A percentile compares a stretch with the other conserved stretches of the same genome.
Evolutionary conservation across 306 rosid species (phyloP).

Genomic region (Glycine latifolia): DNA sequence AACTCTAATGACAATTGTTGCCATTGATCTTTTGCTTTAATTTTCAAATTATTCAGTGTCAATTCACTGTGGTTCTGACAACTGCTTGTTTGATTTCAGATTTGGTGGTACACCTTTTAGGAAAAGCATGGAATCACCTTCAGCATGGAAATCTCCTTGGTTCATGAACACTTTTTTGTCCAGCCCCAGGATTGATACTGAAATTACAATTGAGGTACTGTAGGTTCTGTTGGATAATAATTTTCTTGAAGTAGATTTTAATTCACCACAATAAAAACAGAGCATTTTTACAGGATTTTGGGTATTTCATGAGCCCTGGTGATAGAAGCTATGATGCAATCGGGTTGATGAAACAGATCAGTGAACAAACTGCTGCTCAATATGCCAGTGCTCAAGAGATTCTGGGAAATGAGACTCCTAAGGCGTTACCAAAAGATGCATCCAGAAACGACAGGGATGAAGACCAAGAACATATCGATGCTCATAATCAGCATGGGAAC

Average conservation of each 20-base stretch:
- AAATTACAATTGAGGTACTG: constrained; percentile 88
- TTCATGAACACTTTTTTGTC: constrained; percentile 74
- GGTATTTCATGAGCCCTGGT: constrained; percentile 83
- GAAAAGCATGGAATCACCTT: constrained; percentile 95
- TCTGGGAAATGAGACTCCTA: constrained; percentile 78
- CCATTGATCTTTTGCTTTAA: neutral
- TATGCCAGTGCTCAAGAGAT: constrained; percentile 84
- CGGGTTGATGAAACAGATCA: constrained; percentile 84
- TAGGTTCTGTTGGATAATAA: constrained; percentile 22
- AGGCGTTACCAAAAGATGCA: constrained; percentile 53
- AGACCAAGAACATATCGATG: constrained; percentile 51
- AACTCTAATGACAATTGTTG: neutral
- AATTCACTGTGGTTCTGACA: neutral
- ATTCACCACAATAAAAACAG: constrained; percentile 14
- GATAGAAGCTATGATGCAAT: constrained; percentile 90
- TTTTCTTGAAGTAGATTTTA: neutral
- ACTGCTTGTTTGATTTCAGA: constrained; percentile 59
- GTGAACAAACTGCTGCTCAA: constrained; percentile 88
- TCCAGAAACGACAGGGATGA: constrained; percentile 41
- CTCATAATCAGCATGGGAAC: constrained; percentile 43
- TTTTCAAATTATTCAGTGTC: constrained; percentile 15
- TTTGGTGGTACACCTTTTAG: constrained; percentile 83
- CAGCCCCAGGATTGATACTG: constrained; percentile 81
- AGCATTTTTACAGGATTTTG: constrained; percentile 77
- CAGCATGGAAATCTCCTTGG: constrained; percentile 99